These are phyloP conservation scores for Alternaria conjuncta DNA, from an alignment of 2,329 filamentous ascomycete genomes.

Conservation along the genomic window DNA sequence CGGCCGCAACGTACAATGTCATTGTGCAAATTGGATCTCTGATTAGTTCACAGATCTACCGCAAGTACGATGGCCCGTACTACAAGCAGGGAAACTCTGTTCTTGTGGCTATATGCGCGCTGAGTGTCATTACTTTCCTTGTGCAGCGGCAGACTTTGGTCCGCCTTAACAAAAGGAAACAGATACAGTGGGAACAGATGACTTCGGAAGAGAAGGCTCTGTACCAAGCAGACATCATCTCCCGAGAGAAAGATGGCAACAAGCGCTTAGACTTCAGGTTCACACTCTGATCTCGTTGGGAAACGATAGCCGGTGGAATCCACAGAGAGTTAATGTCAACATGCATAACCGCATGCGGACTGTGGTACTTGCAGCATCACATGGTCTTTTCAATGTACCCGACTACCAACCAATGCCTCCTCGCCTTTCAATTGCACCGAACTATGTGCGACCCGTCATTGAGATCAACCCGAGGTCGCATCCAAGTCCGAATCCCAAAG, in stretches of 20 bases:
- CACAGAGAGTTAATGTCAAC: not conserved
- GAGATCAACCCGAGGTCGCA: not conserved
- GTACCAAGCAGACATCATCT: slow-evolving; percentile 54
- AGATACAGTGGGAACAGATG: slow-evolving; percentile 58
- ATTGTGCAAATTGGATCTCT: slow-evolving; percentile 51
- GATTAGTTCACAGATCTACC: slow-evolving; percentile 56
- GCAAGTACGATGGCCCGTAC: slow-evolving; percentile 60
- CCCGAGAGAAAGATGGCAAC: slow-evolving; percentile 45
- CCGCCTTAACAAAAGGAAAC: slow-evolving; percentile 44
- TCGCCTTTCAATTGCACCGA: not conserved
- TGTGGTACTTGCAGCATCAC: not conserved
- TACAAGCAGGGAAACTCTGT: slow-evolving; percentile 62
- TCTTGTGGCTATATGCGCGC: slow-evolving; percentile 57
- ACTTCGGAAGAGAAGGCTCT: slow-evolving; percentile 55
- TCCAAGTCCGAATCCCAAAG: not conserved
- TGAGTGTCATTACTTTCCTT: slow-evolving; percentile 58
- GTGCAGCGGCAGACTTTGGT: slow-evolving; percentile 56
- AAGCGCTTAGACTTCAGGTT: slow-evolving; percentile 51
- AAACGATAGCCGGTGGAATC: not conserved
- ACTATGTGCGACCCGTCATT: not conserved
- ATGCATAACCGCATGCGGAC: not conserved
- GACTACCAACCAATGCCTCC: not conserved
- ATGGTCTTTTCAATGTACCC: not conserved
- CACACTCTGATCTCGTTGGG: slow-evolving; percentile 19
- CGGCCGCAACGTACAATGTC: slow-evolving; percentile 68